Base-by-base conservation (phyloP, 345 rosid genomes). In the Eucalyptus curtisii region DNA sequence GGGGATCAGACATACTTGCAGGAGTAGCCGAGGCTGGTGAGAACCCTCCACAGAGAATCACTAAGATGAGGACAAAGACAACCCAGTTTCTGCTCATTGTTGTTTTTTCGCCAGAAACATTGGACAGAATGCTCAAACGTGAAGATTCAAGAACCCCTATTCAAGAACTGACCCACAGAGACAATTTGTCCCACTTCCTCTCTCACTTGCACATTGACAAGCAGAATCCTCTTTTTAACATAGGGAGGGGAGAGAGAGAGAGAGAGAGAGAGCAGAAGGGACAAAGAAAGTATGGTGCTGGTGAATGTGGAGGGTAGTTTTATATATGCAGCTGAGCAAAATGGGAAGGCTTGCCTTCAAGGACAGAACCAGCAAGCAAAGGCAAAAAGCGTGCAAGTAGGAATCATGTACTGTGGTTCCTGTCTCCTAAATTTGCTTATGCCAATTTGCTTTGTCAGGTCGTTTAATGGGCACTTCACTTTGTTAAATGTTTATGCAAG, bases 21-120 rank as follows among this genome's bases (percentile, higher is more conserved):
- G 98, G 98, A 31, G 92, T 84, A 87, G 99, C 97, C 86, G 95
- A 95, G 92, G 93, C 98, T 52, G 98, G 92, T 53, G 99, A 94
- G 86, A 95, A 90, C 57, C 95, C 95, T 90, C 88, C 88, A 79
- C 91, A 89, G 85, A 95, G 91, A 92, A 94, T 31, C 89, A 90
- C 71, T 52, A 92, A 88, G 84, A 94, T 88, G 88, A 97, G 91
- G 90, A 91, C 84, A 87, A 90, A 86, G 90, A 86, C 92, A 48
- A 86, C 89, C 92, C 93, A 91, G 61, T 91, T 92, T 86, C 91
- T 76, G 64, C 86, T 53, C 89, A 90, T 88, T 68, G 27, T 45
- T 84, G 40, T n/a, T 37, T 59, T 59, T 47, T 80, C 80, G 37
- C 48, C 49, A n/a, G 61, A 30, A 37, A 33, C 86, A 22, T 80